Percentiles rank a stretch among this genome's conserved stretches.
phyloP scores from a whole-genome alignment of 2,329 filamentous ascomycete genomes.

The Ilyonectria mors-panacis region DNA sequence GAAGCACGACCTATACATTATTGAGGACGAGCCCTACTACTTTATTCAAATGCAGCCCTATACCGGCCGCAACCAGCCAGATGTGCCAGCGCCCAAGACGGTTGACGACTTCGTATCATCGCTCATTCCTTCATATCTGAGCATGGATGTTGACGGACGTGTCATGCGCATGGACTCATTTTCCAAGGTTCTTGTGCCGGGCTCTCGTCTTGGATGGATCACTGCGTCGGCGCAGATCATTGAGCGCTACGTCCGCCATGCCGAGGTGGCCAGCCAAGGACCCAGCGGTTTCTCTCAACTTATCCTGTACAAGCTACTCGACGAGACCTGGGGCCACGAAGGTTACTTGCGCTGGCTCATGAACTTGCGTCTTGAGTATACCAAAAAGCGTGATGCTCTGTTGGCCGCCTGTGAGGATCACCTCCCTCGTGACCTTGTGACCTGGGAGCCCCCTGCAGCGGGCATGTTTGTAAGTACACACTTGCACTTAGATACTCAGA shows the following conservation, averaged over 20 bases:
- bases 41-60: constrained; percentile 92
- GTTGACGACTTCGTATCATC: constrained; percentile 81
- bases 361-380: constrained; percentile 85
- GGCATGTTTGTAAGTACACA: constrained; percentile 91
- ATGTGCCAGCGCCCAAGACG: constrained; percentile 68
- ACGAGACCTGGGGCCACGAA: constrained; percentile 93
- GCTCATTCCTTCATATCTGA: constrained; percentile 77
- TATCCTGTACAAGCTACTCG: constrained; percentile 88
- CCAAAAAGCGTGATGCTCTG: constrained; percentile 81
- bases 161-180: constrained; percentile 94
- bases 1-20: constrained; percentile 88
- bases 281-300: constrained; percentile 89
- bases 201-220: constrained; percentile 88
- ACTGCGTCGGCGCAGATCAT: constrained; percentile 89
- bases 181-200: constrained; percentile 90
- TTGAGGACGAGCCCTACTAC: constrained; percentile 97
- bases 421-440: constrained; percentile 80
- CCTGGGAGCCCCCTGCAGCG: constrained; percentile 84
- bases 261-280: constrained; percentile 87
- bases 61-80: constrained; percentile 65
- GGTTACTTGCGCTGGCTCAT: constrained; percentile 94
- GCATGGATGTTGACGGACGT: constrained; percentile 87
- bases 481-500: neutral
- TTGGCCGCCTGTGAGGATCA: constrained; percentile 84
- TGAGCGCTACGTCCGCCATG: constrained; percentile 85